Conservation (phyloP, 768 basidiomycete species). For the Leccinum obscurum region DNA sequence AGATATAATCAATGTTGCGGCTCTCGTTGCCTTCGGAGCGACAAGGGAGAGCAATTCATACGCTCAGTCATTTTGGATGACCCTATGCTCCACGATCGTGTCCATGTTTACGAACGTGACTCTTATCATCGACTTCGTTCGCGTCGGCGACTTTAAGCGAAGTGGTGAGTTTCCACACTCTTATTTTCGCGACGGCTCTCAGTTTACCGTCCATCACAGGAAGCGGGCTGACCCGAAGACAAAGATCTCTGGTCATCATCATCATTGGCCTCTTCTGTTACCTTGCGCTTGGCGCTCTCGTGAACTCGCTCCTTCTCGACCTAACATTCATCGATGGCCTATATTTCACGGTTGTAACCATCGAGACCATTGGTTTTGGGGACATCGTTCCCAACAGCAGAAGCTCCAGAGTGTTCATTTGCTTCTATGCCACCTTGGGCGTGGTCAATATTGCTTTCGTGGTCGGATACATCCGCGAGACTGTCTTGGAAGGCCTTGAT, state of each 20-base stretch:
- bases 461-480: constrained; percentile 66
- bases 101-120: constrained; percentile 68
- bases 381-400: constrained; percentile 60
- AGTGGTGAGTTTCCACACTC: constrained; percentile 47
- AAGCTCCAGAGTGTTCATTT: constrained; percentile 57
- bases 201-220: constrained; percentile 40
- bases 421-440: constrained; percentile 57
- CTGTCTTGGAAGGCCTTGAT: constrained; percentile 70
- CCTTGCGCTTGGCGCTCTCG: constrained; percentile 68
- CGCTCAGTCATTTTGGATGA: constrained; percentile 74
- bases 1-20: constrained; percentile 71
- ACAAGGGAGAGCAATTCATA: constrained; percentile 68
- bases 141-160: constrained; percentile 59
- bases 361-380: constrained; percentile 78
- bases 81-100: constrained; percentile 69
- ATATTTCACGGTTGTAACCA: constrained; percentile 75
- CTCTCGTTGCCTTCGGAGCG: constrained; percentile 62
- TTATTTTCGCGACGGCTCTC: neutral
- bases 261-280: constrained; percentile 74
- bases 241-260: constrained; percentile 76
- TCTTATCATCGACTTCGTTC: constrained; percentile 59
- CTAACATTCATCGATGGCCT: constrained; percentile 70
- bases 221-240: constrained; percentile 78
- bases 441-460: constrained; percentile 65
- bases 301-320: constrained; percentile 49